phyloP scores from a whole-genome alignment of 768 basidiomycete genomes.

The Rhodotorula diobovata region DNA sequence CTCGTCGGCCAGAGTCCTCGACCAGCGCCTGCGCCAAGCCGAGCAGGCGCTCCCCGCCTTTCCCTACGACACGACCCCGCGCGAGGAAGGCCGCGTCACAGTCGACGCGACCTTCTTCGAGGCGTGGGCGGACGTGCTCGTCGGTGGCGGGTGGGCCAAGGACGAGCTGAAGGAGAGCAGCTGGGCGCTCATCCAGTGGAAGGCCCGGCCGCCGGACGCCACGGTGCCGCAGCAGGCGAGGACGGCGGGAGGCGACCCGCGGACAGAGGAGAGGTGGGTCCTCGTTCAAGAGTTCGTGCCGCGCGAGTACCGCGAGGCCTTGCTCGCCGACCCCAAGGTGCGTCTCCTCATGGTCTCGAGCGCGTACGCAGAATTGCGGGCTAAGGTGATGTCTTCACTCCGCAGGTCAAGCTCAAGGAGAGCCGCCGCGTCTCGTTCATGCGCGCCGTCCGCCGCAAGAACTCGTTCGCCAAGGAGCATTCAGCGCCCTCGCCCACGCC shows the following conservation, averaged over 20 bases:
- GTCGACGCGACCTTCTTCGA: conserved; percentile 87
- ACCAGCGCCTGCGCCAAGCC: conserved; percentile 18
- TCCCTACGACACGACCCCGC: conserved; percentile 87
- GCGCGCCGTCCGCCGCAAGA: conserved; percentile 34
- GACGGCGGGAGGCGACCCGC: conserved; percentile 55
- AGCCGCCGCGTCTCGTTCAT: conserved; percentile 41
- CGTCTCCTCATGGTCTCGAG: neutral
- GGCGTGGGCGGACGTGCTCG: conserved; percentile 53
- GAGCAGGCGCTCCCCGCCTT: conserved; percentile 63
- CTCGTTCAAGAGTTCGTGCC: conserved; percentile 94
- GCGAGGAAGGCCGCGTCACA: conserved; percentile 52
- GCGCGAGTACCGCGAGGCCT: conserved; percentile 71
- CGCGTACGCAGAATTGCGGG: neutral
- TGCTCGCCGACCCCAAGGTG: conserved; percentile 52
- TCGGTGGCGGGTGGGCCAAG: conserved; percentile 40
- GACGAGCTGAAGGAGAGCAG: conserved; percentile 43
- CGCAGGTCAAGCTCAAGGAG: conserved; percentile 29
- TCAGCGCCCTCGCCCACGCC: neutral
- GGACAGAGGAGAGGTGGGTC: conserved; percentile 67
- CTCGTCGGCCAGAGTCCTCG: neutral
- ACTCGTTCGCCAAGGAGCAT: neutral
- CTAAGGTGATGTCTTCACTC: neutral
- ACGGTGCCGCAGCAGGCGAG: conserved; percentile 29
- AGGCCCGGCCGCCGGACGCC: conserved; percentile 57
- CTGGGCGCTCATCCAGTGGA: conserved; percentile 71